Conservation (phyloP, 202 grass and related monocot species). For the Hordeum pubiflorum region DNA sequence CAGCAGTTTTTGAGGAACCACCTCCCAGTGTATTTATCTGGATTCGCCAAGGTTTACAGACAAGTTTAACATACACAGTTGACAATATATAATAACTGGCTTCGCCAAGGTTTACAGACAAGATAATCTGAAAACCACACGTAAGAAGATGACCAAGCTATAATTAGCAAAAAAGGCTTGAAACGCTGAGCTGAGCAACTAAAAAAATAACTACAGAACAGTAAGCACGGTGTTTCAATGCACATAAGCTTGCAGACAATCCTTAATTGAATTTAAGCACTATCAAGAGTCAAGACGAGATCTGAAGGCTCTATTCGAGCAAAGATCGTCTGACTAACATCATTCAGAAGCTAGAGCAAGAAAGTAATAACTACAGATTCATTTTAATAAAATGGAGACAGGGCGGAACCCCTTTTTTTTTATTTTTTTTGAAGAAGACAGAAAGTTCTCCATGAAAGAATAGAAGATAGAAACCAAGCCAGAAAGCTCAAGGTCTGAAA, state of each 20-base stretch:
- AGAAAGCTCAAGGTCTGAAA: neutral
- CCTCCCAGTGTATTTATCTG: neutral
- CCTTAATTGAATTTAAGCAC: neutral
- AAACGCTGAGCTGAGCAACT: neutral
- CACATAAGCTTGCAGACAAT: neutral
- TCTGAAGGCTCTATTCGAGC: neutral
- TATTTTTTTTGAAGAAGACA: neutral
- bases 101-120: too few species aligned
- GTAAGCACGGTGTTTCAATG: neutral
- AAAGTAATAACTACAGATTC: neutral
- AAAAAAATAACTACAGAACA: neutral
- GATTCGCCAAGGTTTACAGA: neutral
- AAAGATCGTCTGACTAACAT: neutral
- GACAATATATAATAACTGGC: neutral
- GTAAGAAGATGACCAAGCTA: neutral
- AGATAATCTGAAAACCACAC: neutral
- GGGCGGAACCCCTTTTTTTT: too few species aligned
- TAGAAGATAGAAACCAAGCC: slow-evolving; percentile 14
- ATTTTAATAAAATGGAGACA: too few species aligned
- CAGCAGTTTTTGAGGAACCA: neutral
- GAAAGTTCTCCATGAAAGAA: neutral
- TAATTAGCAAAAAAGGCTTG: neutral
- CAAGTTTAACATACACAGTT: neutral
- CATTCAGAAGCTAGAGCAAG: neutral
- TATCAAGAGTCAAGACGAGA: neutral